Evolutionary conservation across 805 yeast species (phyloP), one percentile per base, ranked within the genome.

Genomic region (Alloascoidea hylecoeti): DNA sequence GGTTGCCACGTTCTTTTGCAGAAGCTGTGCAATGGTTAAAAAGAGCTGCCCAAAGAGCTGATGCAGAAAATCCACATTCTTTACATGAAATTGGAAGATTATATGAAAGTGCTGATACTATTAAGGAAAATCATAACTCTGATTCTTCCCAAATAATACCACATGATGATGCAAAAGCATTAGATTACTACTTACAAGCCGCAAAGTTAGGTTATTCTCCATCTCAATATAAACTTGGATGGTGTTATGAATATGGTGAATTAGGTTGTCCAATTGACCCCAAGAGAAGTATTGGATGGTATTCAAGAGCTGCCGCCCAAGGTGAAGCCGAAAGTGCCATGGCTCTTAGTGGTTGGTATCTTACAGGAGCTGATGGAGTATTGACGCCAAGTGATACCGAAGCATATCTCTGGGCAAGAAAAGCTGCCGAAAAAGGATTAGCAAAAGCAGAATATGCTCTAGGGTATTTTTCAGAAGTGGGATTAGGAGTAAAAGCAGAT

Each of bases 301-400:
- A 80, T 53, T 62, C 77, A 5, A 63, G 72, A 39, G 78, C 83
- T 3, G 84, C 86, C 36, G 67, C 63, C 34, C 62, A 67, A 42
- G 79, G 78, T n/a, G 77, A 78, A 47, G 65, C 78, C 0, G 71
- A 76, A 49, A 77, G 83, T 2, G 79, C 80, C 51, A 61, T 81
- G 51, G 84, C 83, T 0, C 56, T 81, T 27, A 71, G 80, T 42
- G 86, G 86, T 14, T 82, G 92, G 92, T 80, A 78, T 50, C 63
- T 81, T 39, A 78, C 89, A 0, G 92, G 92, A 0, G 73, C 78
- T 0, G 66, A 65, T 12, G 75, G 70, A 1, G 61, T 76, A 4
- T 55, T 81, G 37, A 60, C 64, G 36, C 71, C 72, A 35, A 70
- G 70, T 49, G 79, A 75, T 44, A 66, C 68, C 16, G 86, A 81